These are phyloP conservation scores for Xerocomus spinulosus DNA, from an alignment of 768 basidiomycete species.

Conservation along the genomic window DNA sequence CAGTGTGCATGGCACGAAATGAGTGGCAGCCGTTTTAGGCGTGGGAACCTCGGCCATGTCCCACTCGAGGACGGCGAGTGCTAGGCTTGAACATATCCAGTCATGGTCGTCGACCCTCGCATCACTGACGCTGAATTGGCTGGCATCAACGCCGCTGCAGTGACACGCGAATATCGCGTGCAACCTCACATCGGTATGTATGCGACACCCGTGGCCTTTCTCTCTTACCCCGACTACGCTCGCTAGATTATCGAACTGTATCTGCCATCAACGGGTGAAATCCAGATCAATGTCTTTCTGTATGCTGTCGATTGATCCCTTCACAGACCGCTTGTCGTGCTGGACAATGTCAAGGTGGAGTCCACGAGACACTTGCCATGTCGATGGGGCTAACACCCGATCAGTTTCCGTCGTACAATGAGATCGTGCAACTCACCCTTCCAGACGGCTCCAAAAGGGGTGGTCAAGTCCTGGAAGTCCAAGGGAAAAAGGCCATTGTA, in stretches of 20 bases:
- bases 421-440: constrained; percentile 92
- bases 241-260: constrained; percentile 92
- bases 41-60: constrained; percentile 21
- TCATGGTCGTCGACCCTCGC: constrained; percentile 48
- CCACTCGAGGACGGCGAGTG: constrained; percentile 6
- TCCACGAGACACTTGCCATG: constrained; percentile 1
- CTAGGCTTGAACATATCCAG: constrained; percentile 8
- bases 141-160: constrained; percentile 82
- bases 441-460: constrained; percentile 94
- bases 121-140: constrained; percentile 71
- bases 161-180: constrained; percentile 83
- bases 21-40: constrained; percentile 6
- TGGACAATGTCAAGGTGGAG: constrained; percentile 95
- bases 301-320: constrained; percentile 7
- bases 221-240: constrained; percentile 4
- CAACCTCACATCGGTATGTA: constrained; percentile 79
- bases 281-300: neutral
- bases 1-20: neutral
- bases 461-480: constrained; percentile 96
- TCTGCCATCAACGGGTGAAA: constrained; percentile 95
- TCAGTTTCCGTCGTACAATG: constrained; percentile 96
- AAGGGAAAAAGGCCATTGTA: constrained; percentile 98
- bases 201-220: constrained; percentile 4
- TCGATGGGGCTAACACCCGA: constrained; percentile 11
- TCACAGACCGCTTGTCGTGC: constrained; percentile 85